Evolutionary conservation across 441 rosid species (phyloP), one percentile per base, ranked within the genome.

Genomic region (Eugenia klotzschiana): DNA sequence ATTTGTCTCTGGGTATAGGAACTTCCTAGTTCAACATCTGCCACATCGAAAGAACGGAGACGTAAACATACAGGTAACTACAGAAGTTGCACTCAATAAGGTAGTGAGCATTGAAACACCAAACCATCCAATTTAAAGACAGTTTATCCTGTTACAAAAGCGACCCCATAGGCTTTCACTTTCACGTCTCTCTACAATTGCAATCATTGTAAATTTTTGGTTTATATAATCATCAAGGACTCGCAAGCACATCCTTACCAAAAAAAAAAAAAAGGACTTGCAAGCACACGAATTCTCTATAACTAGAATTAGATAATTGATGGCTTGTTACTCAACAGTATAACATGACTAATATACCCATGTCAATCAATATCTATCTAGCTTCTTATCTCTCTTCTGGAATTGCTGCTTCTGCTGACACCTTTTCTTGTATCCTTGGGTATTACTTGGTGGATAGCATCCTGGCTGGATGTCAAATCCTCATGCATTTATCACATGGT

Each of bases 31-130:
- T 57, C 55, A 53, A 85, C 84, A 85, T 82, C 89, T 86, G 57
- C 84, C 74, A 81, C 73, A 51, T 25, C 64, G 51, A 88, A 87
- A 60, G 84, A 87, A 26, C 55, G 79, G 85, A 80, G 82, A 85
- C 86, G 87, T 29, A 89, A 83, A 53, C 80, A 86, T 80, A 80
- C 86, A 86, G 92, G 94, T 93, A 64, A 33, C 22, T 64, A 64
- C 77, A 64, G 46, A 33, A 64, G 77, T 4, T 64, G 77, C 46
- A 9, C n/a, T 64, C 25, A 1, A 20, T 64, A 64, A 33, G 41
- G 46, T 20, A 64, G 77, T 40, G 23, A 64, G 22, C 7, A 64
- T 64, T 14, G 40, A 64, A 64, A 18, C 77, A 33, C 46, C 4
- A 1, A 64, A 40, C 77, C 15, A 18, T 33, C n/a, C n/a, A 5